Percentiles rank a stretch among this genome's conserved stretches.
These are phyloP conservation scores for Sclerotinia nivalis DNA, from an alignment of 2,329 filamentous ascomycete species.

Conservation along the genomic window DNA sequence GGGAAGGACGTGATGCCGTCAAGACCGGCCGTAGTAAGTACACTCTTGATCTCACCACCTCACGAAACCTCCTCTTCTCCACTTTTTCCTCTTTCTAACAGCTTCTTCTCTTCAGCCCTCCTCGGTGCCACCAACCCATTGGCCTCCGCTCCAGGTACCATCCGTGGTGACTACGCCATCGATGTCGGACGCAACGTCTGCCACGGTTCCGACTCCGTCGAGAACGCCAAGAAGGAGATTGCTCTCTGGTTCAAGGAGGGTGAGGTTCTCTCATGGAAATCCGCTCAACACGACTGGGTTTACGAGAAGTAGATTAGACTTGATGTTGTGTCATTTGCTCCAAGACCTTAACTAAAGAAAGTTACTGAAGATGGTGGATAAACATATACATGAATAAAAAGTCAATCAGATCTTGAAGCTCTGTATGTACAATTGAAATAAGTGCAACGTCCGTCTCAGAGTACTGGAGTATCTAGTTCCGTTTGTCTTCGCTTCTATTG, in stretches of 20 bases:
- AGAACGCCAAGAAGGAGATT: constrained; percentile 99
- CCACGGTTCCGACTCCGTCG: constrained; percentile 98
- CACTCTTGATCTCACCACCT: constrained; percentile 1
- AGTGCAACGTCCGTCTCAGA: background rate
- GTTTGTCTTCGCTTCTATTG: background rate
- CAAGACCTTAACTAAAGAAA: background rate
- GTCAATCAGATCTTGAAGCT: background rate
- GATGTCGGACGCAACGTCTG: constrained; percentile 97
- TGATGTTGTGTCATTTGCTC: constrained; percentile 4
- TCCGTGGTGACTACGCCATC: constrained; percentile 86
- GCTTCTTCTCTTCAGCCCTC: constrained; percentile 57
- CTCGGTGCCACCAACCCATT: constrained; percentile 99
- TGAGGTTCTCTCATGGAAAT: constrained; percentile 84
- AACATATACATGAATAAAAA: constrained; percentile 6
- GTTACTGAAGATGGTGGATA: constrained; percentile 1
- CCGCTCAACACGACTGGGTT: constrained; percentile 85
- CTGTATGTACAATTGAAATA: background rate
- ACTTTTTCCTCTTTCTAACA: background rate
- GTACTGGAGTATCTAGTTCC: background rate
- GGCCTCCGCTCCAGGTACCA: constrained; percentile 92
- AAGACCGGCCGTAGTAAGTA: constrained; percentile 90
- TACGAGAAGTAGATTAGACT: constrained; percentile 75
- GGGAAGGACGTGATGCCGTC: constrained; percentile 98
- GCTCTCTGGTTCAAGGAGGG: constrained; percentile 94
- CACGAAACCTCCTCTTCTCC: constrained; percentile 12